These are phyloP conservation scores for Ceratobasidium sp. DNA, from an alignment of 1,284 basidiomycete species.

Conservation along the genomic window DNA sequence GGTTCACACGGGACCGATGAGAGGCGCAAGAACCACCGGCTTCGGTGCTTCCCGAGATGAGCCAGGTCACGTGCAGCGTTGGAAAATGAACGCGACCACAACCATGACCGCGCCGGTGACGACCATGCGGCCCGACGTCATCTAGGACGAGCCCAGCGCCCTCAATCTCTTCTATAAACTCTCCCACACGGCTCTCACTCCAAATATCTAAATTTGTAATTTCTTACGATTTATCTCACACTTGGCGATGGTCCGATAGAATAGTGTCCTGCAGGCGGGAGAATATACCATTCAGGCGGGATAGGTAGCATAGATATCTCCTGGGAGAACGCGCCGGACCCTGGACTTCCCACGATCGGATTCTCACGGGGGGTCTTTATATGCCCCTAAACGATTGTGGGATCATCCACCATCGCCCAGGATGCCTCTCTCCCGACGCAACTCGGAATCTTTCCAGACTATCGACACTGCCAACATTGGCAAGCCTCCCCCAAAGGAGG, in stretches of 20 bases:
- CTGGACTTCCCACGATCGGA: slow-evolving; percentile 4
- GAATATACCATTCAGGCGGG: neutral
- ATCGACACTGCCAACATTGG: slow-evolving; percentile 73
- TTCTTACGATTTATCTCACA: neutral
- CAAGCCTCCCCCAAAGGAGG: slow-evolving; percentile 59
- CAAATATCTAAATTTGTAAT: neutral
- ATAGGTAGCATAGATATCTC: neutral
- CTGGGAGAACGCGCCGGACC: neutral
- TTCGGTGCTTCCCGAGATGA: too few species aligned
- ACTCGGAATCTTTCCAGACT: slow-evolving; percentile 41
- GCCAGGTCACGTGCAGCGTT: slow-evolving; percentile 7
- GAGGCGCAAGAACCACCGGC: too few species aligned
- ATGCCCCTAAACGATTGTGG: neutral
- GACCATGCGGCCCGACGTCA: neutral
- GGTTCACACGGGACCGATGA: too few species aligned
- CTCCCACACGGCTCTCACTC: neutral
- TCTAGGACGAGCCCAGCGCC: neutral
- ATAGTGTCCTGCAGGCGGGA: neutral
- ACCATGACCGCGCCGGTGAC: neutral
- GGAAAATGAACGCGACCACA: neutral
- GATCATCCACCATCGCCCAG: neutral
- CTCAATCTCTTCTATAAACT: neutral
- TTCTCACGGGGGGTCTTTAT: slow-evolving; percentile 5
- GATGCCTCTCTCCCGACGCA: slow-evolving; percentile 24
- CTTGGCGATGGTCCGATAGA: neutral